Base-by-base conservation (phyloP, 176 grass and related monocot genomes). In the Coix lacrymajobi region DNA sequence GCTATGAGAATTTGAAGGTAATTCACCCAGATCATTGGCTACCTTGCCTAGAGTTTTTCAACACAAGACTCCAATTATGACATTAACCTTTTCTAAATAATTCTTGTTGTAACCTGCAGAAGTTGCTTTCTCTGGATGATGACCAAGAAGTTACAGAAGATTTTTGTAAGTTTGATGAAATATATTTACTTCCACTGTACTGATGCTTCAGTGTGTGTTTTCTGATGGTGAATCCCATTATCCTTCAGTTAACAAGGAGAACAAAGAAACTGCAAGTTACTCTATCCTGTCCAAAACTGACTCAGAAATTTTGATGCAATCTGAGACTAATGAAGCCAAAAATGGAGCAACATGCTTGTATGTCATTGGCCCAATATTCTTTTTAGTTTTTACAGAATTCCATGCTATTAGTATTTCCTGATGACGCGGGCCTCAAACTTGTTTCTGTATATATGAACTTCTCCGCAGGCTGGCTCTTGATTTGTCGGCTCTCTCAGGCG, bases 1-100 rank as follows among this genome's bases (percentile, higher is more conserved):
- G 96, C 83, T 94, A 99, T 65, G 86, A 84, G 36, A 99, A 92
- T 66, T 85, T 99, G 79, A 96, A 99, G 96, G 96, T 99, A 81
- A 39, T 70, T 68, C 51, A 73, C 62, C 31, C 14, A 70, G 39
- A 46, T 68, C 60, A 17, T 29, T 61, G 31, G 36, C 5, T 85
- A 56, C 32, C 4, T 85, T 81, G 31, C 52, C 49, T 51, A 2
- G 73, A 1, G 31, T 36, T 22, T 54, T 77, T 81, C 20, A 71
- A 63, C 28, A 22, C 20, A 33, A 33, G 25, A 33, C 25, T 81
- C 4, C 24, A 40, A 22, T 71, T 60, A 44, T 83, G 7, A 49
- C 44, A 7, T 58, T 25, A 3, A 29, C 30, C 33, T 70, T 69
- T 63, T 75, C 37, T 65, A 68, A 62, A 58, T 57, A 78, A 44